Evolutionary conservation across 208 protist genomes (phyloP).

Genomic region (Leishmania guyanensis): DNA sequence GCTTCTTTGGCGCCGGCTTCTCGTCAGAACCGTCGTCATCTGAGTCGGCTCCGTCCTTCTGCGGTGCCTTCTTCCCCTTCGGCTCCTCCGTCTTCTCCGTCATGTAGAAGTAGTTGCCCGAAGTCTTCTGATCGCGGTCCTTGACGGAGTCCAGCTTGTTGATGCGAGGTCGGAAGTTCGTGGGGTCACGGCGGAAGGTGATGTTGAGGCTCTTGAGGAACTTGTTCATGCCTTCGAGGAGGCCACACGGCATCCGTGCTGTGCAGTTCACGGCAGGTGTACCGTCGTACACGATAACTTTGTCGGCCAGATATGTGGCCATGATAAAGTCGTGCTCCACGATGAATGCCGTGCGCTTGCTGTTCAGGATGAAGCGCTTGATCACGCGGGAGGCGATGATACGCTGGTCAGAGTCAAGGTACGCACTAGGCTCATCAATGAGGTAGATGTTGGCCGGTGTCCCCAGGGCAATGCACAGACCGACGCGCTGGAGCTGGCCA

Average conservation of each 20-base stretch:
- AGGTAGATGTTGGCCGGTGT: slow-evolving; percentile 99
- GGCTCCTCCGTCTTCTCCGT: slow-evolving; percentile 62
- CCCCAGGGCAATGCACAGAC: slow-evolving; percentile 97
- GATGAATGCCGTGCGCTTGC: slow-evolving; percentile 99
- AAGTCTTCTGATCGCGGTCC: slow-evolving; percentile 98
- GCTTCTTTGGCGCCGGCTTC: slow-evolving; percentile 16
- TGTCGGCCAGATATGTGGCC: slow-evolving; percentile 99
- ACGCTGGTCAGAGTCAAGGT: slow-evolving; percentile 99
- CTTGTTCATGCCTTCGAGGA: slow-evolving; percentile 96
- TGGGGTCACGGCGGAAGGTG: slow-evolving; percentile 99
- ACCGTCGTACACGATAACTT: slow-evolving; percentile 99
- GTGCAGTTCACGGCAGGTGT: slow-evolving; percentile 94
- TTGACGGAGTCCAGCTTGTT: slow-evolving; percentile 99
- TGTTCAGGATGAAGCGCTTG: slow-evolving; percentile 99
- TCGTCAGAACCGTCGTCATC: slow-evolving; percentile 92
- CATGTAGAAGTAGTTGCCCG: slow-evolving; percentile 99
- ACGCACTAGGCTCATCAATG: slow-evolving; percentile 99
- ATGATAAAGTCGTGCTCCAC: slow-evolving; percentile 99
- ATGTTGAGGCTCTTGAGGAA: slow-evolving; percentile 98
- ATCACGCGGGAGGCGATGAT: slow-evolving; percentile 98
- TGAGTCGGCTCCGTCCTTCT: slow-evolving; percentile 33
- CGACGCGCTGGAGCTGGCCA: slow-evolving; percentile 99
- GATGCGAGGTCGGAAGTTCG: slow-evolving; percentile 99
- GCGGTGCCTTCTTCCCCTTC: slow-evolving; percentile 42
- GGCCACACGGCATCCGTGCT: slow-evolving; percentile 88